phyloP scores from a whole-genome alignment of 1,139 yeast species.

The Candida sp. region DNA sequence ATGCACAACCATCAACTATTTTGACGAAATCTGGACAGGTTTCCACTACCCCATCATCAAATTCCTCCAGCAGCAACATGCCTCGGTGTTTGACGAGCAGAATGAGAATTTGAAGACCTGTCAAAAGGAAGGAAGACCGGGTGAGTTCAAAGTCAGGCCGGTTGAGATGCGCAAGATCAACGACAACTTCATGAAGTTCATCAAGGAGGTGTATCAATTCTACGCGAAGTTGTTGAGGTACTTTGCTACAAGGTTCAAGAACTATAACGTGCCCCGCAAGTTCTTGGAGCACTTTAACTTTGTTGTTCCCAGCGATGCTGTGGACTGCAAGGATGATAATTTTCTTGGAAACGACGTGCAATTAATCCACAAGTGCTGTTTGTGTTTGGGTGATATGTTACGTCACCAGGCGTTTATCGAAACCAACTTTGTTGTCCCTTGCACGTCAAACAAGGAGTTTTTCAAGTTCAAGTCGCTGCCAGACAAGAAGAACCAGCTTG shows the following conservation, averaged over 20 bases:
- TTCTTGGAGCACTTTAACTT: slow-evolving; percentile 29
- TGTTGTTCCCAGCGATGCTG: slow-evolving; percentile 17
- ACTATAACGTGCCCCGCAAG: slow-evolving; percentile 32
- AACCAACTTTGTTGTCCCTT: slow-evolving; percentile 40
- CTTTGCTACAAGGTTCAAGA: slow-evolving; percentile 40
- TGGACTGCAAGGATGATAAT: slow-evolving; percentile 20
- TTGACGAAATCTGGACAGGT: slow-evolving; percentile 61
- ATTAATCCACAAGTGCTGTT: slow-evolving; percentile 55
- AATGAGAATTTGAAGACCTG: slow-evolving; percentile 16
- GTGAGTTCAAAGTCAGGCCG: slow-evolving; percentile 30
- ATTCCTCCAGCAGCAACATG: slow-evolving; percentile 50
- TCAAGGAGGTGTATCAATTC: slow-evolving; percentile 49
- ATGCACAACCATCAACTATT: slow-evolving; percentile 36
- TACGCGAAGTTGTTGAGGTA: slow-evolving; percentile 44
- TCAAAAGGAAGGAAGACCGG: slow-evolving; percentile 12
- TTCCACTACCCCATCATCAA: slow-evolving; percentile 69
- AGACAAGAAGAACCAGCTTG: slow-evolving; percentile 24
- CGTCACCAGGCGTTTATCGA: slow-evolving; percentile 58
- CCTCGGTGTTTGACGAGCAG: slow-evolving; percentile 24
- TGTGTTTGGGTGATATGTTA: slow-evolving; percentile 63
- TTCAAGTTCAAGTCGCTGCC: slow-evolving; percentile 40
- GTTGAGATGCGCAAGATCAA: slow-evolving; percentile 64
- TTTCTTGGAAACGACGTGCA: slow-evolving; percentile 48
- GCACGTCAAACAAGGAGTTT: slow-evolving; percentile 34
- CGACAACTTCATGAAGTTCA: slow-evolving; percentile 52